phyloP scores from a whole-genome alignment of 2,329 filamentous ascomycete species.

The Byssochlamys sp. region DNA sequence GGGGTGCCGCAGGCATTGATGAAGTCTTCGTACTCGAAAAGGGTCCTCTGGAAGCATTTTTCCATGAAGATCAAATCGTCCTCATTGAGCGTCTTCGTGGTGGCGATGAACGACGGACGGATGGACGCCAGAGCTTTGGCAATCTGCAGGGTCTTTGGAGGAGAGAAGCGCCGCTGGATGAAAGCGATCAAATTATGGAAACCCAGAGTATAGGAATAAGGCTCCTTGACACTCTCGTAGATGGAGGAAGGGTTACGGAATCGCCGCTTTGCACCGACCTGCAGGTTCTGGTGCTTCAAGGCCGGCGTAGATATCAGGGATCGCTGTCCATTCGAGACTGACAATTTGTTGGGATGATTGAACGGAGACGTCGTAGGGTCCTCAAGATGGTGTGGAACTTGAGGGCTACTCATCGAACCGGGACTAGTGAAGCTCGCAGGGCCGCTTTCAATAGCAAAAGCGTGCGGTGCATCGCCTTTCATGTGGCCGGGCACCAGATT shows the following conservation, averaged over 20 bases:
- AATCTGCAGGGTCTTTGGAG: constrained; percentile 68
- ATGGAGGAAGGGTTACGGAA: constrained; percentile 69
- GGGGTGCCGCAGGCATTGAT: constrained; percentile 81
- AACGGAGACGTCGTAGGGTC: constrained; percentile 23
- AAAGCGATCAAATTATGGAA: constrained; percentile 82
- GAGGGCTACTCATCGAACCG: constrained; percentile 48
- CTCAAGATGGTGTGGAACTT: constrained; percentile 36
- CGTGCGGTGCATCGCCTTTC: constrained; percentile 42
- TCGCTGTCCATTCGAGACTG: constrained; percentile 24
- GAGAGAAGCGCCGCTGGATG: constrained; percentile 66
- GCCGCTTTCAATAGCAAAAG: constrained; percentile 53
- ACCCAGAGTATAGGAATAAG: constrained; percentile 80
- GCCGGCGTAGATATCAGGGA: constrained; percentile 35
- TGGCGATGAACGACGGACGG: constrained; percentile 84
- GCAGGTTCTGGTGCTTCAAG: constrained; percentile 32
- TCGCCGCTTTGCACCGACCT: constrained; percentile 37
- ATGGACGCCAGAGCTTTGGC: constrained; percentile 82
- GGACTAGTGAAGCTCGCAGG: constrained; percentile 48
- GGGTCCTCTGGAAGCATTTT: constrained; percentile 84
- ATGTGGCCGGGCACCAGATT: constrained; percentile 33
- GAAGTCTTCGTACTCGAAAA: constrained; percentile 89
- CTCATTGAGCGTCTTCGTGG: constrained; percentile 74
- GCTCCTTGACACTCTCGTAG: constrained; percentile 80
- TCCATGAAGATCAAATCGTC: constrained; percentile 96
- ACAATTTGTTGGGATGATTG: constrained; percentile 14